Base-by-base conservation (phyloP, 1,139 yeast genomes). In the Candida albicans region DNA sequence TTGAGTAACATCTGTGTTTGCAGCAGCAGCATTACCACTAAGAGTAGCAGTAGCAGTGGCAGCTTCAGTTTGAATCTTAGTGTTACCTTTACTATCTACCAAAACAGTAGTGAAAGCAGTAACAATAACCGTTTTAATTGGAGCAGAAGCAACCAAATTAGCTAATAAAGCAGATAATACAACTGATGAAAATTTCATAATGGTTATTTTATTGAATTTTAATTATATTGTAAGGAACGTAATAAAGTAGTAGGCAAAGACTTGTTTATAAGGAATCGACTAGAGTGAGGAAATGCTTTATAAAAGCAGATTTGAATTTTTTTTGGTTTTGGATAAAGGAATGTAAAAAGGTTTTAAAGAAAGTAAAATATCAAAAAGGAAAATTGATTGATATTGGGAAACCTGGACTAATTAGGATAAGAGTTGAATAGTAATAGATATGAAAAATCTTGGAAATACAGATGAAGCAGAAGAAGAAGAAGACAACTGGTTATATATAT, bases 121-220 rank as follows among this genome's bases (percentile, higher is more conserved):
- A 14, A 52, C 46, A 28, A 39, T 32, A 8, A 52, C 54, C n/a
- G 62, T 46, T 28, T 46, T 59, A 15, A 63, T 61, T 11, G 69
- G 67, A 31, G 51, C 48, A 42, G 64, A 62, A 26, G 47, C 41
- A 35, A 32, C 41, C 28, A 51, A 38, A 26, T 46, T 40, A 8
- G 48, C 43, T 25, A 54, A 36, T 29, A 55, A 47, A 13, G 47
- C 41, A 22, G 52, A 42, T 37, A 52, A 40, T 18, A 43, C 36
- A 28, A 52, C 33, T 32, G 45, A 34, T 33, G 59, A 47, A 35
- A 51, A 53, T 45, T 50, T 56, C 63, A 57, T 57, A 26, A 18
- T 41, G 33, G 8, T 11, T 33, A 40, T 18, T 18, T 18, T 18
- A 18, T 18, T 18, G n/a, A n/a, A n/a, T n/a, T n/a, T n/a, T n/a